Evolutionary conservation across 305 asterid species (phyloP).

Genomic region (Salvia sclarea): DNA sequence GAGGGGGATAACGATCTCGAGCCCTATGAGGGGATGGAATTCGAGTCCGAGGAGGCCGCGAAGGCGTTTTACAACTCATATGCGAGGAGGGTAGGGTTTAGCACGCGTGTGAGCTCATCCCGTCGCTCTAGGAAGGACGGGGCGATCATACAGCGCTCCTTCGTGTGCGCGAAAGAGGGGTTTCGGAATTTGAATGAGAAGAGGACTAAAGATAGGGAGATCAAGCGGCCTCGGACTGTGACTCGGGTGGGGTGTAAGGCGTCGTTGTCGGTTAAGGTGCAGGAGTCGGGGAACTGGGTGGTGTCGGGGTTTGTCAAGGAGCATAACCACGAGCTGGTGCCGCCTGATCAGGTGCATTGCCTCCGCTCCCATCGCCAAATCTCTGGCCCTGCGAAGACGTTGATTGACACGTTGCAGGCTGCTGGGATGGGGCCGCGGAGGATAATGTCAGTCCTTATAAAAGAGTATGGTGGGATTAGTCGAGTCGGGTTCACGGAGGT

Average conservation of each 20-base stretch:
- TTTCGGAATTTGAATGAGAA: conserved; percentile 90
- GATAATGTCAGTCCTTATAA: conserved; percentile 88
- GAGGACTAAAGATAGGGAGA: conserved; percentile 83
- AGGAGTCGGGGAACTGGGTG: conserved; percentile 86
- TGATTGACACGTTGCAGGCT: conserved; percentile 91
- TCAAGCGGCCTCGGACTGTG: conserved; percentile 80
- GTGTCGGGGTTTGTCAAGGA: conserved; percentile 74
- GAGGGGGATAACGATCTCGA: conserved; percentile 81
- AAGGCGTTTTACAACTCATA: conserved; percentile 89
- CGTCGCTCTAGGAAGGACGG: conserved; percentile 96
- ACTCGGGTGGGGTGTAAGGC: conserved; percentile 98
- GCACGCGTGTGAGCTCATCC: conserved; percentile 96
- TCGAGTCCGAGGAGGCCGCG: conserved; percentile 95
- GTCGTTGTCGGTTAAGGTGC: conserved; percentile 77
- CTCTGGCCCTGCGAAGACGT: conserved; percentile 87
- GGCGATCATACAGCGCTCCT: conserved; percentile 93
- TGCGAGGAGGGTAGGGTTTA: conserved; percentile 87
- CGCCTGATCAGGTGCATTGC: conserved; percentile 89
- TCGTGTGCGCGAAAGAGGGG: conserved; percentile 95
- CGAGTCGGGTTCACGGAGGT: conserved; percentile 96
- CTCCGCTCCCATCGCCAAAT: conserved; percentile 92
- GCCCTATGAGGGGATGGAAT: conserved; percentile 91
- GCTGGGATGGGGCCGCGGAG: conserved; percentile 98
- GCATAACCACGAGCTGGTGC: conserved; percentile 88
- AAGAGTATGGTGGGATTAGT: conserved; percentile 93